Evolutionary conservation across 176 grass and related monocot genomes (phyloP).

Genomic region (Avena atlantica): DNA sequence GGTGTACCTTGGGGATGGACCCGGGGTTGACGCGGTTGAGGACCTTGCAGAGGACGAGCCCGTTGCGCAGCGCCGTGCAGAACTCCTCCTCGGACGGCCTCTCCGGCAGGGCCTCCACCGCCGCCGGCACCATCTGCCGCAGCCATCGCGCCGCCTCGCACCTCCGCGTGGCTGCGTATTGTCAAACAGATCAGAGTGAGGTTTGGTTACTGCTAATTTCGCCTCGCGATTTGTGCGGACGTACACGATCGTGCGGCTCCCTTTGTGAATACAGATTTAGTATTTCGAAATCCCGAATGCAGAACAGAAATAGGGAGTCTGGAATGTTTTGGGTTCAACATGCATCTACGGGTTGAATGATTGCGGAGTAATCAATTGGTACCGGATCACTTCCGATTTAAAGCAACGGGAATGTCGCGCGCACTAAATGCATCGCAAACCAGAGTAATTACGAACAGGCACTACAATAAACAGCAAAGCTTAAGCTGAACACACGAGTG

Average conservation of each 20-base stretch:
- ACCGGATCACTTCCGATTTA: not conserved
- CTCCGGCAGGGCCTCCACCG: constrained; percentile 55
- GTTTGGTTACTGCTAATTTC: not conserved
- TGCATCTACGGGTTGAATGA: no score
- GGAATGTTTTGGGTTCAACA: not conserved
- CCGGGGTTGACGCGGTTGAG: constrained; percentile 85
- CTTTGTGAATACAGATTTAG: not conserved
- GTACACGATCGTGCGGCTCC: constrained; percentile 1
- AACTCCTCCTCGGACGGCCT: constrained; percentile 72
- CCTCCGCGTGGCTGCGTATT: constrained; percentile 59
- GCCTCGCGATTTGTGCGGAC: not conserved
- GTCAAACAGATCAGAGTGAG: constrained; percentile 30
- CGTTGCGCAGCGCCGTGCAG: constrained; percentile 68
- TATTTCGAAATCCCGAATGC: not conserved
- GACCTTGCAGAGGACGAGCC: constrained; percentile 80
- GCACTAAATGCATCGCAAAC: constrained; percentile 11
- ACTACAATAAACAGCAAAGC: constrained; percentile 21
- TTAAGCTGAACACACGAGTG: not conserved
- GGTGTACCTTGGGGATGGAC: constrained; percentile 70
- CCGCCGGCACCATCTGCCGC: constrained; percentile 61
- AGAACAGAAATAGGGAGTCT: not conserved
- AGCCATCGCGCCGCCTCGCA: constrained; percentile 78
- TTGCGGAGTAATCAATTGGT: not conserved
- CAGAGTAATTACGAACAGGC: constrained; percentile 1
- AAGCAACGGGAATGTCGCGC: not conserved